Conservation (phyloP, 768 basidiomycete species). For the Phanerochaete sordida region DNA sequence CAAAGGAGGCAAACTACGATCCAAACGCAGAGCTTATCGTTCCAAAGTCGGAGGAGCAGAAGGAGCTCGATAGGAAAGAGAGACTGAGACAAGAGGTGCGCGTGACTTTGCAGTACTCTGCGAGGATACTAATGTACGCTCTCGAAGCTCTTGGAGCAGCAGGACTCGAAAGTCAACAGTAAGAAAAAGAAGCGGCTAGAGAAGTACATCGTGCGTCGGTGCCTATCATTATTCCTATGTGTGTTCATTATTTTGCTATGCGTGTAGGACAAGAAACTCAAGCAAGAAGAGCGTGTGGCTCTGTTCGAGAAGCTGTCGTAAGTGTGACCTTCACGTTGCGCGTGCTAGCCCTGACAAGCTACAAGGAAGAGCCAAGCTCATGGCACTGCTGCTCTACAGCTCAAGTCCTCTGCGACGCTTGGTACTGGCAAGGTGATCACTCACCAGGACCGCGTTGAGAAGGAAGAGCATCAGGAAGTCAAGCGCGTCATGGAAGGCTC, state of each 20-base stretch:
- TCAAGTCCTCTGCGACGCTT: slow-evolving; percentile 81
- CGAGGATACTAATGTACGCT: not conserved
- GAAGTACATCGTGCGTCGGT: slow-evolving; percentile 76
- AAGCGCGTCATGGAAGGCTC: slow-evolving; percentile 50
- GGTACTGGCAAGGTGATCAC: slow-evolving; percentile 69
- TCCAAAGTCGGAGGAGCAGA: slow-evolving; percentile 58
- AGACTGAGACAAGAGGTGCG: slow-evolving; percentile 59
- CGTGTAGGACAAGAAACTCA: slow-evolving; percentile 84
- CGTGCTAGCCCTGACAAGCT: not conserved
- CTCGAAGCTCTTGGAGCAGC: slow-evolving; percentile 35
- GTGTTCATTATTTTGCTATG: not conserved
- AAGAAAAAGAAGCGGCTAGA: slow-evolving; percentile 91
- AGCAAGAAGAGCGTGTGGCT: slow-evolving; percentile 77
- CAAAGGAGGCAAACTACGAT: slow-evolving; percentile 32
- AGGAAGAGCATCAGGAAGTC: slow-evolving; percentile 55
- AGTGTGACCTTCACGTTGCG: not conserved
- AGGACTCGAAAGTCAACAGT: slow-evolving; percentile 68
- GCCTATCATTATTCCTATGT: not conserved
- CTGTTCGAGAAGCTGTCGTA: slow-evolving; percentile 83
- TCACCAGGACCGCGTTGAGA: slow-evolving; percentile 56
- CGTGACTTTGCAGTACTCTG: slow-evolving; percentile 20
- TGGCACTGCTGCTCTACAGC: slow-evolving; percentile 48
- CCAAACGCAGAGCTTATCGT: slow-evolving; percentile 57
- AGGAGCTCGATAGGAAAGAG: slow-evolving; percentile 56
- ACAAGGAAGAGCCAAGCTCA: slow-evolving; percentile 75